Conservation (phyloP, 2,329 filamentous ascomycete genomes). For the Scedosporium apiospermum region DNA sequence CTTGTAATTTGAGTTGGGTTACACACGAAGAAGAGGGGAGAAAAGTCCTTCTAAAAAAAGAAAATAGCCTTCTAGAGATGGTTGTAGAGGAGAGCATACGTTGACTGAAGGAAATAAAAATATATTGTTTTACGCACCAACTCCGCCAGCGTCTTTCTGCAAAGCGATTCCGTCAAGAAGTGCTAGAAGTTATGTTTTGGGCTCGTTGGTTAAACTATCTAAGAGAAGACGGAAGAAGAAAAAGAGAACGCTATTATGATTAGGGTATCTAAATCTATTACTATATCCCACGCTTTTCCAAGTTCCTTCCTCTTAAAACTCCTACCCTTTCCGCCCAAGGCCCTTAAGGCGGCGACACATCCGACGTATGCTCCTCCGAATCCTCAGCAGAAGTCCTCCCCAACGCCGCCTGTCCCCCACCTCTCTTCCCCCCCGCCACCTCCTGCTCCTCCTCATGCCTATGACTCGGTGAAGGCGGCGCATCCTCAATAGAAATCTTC, state of each 20-base stretch:
- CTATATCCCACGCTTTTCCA: no score
- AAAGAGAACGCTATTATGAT: not conserved
- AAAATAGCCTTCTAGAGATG: no score
- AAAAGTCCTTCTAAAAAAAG: no score
- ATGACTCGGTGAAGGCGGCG: not conserved
- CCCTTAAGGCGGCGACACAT: constrained; percentile 3
- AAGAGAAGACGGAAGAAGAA: not conserved
- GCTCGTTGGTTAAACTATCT: not conserved
- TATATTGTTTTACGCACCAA: not conserved
- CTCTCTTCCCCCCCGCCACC: not conserved
- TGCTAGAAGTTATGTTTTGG: no score
- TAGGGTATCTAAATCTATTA: constrained; percentile 2
- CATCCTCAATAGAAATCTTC: constrained; percentile 34
- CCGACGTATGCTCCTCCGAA: not conserved
- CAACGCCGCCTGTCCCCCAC: not conserved
- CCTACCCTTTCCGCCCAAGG: constrained; percentile 2
- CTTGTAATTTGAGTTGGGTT: no score
- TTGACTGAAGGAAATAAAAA: constrained; percentile 4
- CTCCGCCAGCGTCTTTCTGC: not conserved
- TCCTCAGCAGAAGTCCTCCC: not conserved
- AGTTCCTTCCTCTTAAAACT: not conserved
- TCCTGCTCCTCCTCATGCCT: not conserved
- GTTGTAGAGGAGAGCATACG: no score
- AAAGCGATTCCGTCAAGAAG: not conserved
- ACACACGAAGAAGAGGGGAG: no score